Conservation (phyloP, 805 yeast genomes). For the Wickerhamiella azyma region DNA sequence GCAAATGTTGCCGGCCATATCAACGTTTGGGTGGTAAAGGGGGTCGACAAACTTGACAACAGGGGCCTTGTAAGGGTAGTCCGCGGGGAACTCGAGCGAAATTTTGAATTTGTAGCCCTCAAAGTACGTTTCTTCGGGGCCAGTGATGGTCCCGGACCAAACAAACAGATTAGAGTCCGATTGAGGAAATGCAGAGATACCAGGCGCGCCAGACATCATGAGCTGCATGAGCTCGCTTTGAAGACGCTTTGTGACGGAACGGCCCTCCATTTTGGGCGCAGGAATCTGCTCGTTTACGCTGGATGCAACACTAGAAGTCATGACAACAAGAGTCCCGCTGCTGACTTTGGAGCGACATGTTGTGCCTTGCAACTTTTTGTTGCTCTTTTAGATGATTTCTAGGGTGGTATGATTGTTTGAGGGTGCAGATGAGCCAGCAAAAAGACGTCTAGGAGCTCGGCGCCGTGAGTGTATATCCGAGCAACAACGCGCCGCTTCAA, state of each 20-base stretch:
- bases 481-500: too few species aligned
- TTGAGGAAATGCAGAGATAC: constrained; percentile 42
- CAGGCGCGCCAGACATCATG: constrained; percentile 38
- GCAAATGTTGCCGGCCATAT: constrained; percentile 51
- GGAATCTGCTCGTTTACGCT: not conserved
- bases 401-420: not conserved
- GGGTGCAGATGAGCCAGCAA: not conserved
- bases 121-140: constrained; percentile 45
- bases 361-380: too few species aligned
- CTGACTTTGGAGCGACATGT: not conserved
- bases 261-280: constrained; percentile 24
- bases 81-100: constrained; percentile 36
- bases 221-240: constrained; percentile 41
- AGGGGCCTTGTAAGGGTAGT: constrained; percentile 49
- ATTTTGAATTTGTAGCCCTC: constrained; percentile 40
- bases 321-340: not conserved
- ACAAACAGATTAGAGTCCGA: constrained; percentile 37
- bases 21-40: constrained; percentile 55
- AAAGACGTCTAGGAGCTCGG: too few species aligned
- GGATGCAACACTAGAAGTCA: constrained; percentile 4
- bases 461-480: too few species aligned
- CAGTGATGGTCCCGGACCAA: constrained; percentile 48
- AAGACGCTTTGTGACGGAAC: constrained; percentile 37
- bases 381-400: not conserved
- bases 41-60: constrained; percentile 42